Conservation (phyloP, 2,329 filamentous ascomycete species). For the Colletotrichum scovillei region DNA sequence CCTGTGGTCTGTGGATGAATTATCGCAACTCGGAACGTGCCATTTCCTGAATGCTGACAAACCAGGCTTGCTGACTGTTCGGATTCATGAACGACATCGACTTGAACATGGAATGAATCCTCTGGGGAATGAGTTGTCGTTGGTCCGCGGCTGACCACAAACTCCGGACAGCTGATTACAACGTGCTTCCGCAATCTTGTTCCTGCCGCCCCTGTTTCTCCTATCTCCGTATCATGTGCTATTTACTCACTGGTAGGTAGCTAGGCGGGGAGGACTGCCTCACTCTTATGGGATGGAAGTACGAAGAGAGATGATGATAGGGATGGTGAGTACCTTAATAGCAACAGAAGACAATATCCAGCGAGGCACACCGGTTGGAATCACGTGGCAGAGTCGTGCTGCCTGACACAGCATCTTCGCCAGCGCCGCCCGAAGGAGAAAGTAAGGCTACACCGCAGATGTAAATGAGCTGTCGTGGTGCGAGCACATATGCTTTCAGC, state of each 20-base stretch:
- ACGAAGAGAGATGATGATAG: not conserved
- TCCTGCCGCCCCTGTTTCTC: not conserved
- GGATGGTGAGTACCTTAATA: not conserved
- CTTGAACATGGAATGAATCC: not conserved
- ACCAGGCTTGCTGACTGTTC: conserved; percentile 7
- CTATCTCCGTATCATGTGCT: not conserved
- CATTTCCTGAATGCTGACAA: conserved; percentile 24
- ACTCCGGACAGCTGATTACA: not conserved
- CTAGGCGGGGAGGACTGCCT: not conserved
- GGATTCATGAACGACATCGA: not conserved
- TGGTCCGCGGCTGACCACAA: not conserved
- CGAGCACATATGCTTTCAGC: conserved; percentile 3
- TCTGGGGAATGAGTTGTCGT: not conserved
- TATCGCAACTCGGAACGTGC: not conserved
- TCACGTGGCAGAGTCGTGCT: conserved; percentile 22
- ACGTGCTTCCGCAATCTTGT: not conserved
- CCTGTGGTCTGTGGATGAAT: not conserved
- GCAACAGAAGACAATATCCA: not conserved
- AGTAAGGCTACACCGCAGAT: not conserved
- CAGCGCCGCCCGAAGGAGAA: not conserved
- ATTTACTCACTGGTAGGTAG: not conserved
- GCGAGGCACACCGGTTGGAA: not conserved
- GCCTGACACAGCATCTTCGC: conserved; percentile 21
- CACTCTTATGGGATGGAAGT: not conserved
- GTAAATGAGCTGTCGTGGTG: not conserved